Base-by-base conservation (phyloP, 495 filamentous ascomycete genomes). In the Hypoxylon lenormandii region DNA sequence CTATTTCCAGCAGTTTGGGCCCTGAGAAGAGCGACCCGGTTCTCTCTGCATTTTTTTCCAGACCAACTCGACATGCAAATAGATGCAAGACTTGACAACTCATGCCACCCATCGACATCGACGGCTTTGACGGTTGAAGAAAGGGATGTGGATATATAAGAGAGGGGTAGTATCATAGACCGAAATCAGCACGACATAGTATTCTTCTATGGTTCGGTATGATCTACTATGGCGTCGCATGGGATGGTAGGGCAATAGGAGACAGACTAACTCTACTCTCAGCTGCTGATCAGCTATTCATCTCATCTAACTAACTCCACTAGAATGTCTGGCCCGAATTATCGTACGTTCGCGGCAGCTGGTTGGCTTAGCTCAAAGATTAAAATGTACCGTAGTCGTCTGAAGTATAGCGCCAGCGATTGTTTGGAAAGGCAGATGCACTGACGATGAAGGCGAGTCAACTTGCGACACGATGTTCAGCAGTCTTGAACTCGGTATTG, bases 201-300 rank as follows among this genome's bases (percentile, higher is more conserved):
- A 57, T 42, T 47, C 47, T 48, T 48, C 42, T 59, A 47, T 59
- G 60, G 60, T 60, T 64, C 60, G 49, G 66, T 62, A 61, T 53
- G 67, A 61, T 61, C 66, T 56, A 48, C 33, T 28, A 30, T 54
- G 55, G 54, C 48, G 49, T 60, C 22, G 43, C 47, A 43, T 43
- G 40, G 60, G 21, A 46, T 56, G 21, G 33, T 30, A 38, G 23
- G 47, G 23, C 28, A 38, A 33, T 19, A n/a, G 28, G 23, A 46
- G 23, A 15, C 28, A 47, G 21, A 56, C 19, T 11, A 13, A 13
- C 10, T 30, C 22, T 36, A 19, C 19, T 54, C 26, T 43, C 19
- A 23, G 28, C 15, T 33, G 43, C 57, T 22, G 15, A 49, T 42
- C 21, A 15, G 30, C 10, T 33, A 8, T 33, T 33, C 1, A 33